Percentiles rank a stretch among this genome's conserved stretches.
Conservation (phyloP, 305 asterid species). For the Coffea humblotiana region DNA sequence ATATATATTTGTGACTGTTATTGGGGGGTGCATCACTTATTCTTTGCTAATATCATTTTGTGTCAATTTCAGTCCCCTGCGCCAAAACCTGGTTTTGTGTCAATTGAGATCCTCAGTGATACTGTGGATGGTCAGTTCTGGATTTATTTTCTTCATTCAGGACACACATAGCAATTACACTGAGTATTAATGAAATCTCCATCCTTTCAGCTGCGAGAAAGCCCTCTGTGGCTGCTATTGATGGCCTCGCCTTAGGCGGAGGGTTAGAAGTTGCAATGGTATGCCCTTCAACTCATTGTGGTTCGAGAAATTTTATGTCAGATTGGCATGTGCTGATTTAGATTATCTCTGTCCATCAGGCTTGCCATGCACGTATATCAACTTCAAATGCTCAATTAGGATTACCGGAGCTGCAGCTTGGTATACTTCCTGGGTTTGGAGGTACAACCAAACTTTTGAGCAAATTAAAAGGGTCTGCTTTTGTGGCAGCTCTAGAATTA, state of each 20-base stretch:
- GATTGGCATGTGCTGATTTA: constrained; percentile 18
- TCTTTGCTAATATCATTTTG: constrained; percentile 31
- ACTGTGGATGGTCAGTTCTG: constrained; percentile 67
- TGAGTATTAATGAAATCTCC: constrained; percentile 2
- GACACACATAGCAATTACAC: constrained; percentile 6
- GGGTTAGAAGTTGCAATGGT: constrained; percentile 99
- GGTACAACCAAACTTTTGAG: constrained; percentile 39
- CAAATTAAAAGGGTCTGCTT: background rate
- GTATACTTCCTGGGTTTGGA: constrained; percentile 97
- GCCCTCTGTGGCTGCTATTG: constrained; percentile 97
- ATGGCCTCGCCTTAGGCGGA: constrained; percentile 99
- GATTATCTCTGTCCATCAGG: constrained; percentile 50
- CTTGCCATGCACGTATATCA: constrained; percentile 95
- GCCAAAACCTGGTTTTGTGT: constrained; percentile 87
- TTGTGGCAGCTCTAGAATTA: background rate
- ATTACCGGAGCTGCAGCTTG: constrained; percentile 95
- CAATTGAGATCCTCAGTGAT: constrained; percentile 82
- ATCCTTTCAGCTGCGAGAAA: constrained; percentile 70
- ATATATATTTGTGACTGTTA: constrained; percentile 13
- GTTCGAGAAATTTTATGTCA: constrained; percentile 13
- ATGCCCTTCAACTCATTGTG: constrained; percentile 23
- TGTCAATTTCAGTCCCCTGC: constrained; percentile 51
- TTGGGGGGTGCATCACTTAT: constrained; percentile 13
- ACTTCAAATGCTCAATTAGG: constrained; percentile 88
- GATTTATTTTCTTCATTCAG: constrained; percentile 12